These are phyloP conservation scores for Blastocystis sp. DNA, from an alignment of 352 stramenopile species.

Conservation along the genomic window DNA sequence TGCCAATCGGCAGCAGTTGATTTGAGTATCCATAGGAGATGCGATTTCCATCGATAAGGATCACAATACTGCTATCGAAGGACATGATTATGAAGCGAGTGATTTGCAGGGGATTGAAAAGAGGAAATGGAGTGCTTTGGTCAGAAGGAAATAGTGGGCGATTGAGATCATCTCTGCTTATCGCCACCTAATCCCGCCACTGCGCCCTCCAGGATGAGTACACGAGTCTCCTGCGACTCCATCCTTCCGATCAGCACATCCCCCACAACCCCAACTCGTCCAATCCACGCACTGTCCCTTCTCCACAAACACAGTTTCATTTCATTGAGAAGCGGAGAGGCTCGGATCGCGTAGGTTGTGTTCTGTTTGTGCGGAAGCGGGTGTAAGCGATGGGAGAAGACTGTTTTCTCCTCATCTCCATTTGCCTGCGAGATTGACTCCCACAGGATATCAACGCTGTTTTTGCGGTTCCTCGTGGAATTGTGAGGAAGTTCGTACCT, in stretches of 20 bases:
- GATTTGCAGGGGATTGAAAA: too few species aligned
- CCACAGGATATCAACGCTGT: conserved; percentile 70
- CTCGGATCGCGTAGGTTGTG: neutral
- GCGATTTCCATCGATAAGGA: neutral
- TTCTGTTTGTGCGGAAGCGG: neutral
- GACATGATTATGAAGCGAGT: conserved; percentile 8
- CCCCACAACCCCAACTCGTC: neutral
- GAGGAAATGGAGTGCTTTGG: too few species aligned
- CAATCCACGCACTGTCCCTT: neutral
- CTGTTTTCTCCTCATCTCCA: conserved; percentile 43
- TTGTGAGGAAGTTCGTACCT: conserved; percentile 72
- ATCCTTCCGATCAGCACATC: neutral
- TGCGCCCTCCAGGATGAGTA: too few species aligned
- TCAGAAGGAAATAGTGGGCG: too few species aligned
- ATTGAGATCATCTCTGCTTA: too few species aligned
- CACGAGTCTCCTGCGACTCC: too few species aligned
- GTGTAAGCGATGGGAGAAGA: conserved; percentile 48
- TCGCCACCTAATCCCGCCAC: too few species aligned
- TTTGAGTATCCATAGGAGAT: conserved; percentile 13
- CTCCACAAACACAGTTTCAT: neutral
- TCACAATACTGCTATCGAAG: conserved; percentile 17
- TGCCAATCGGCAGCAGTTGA: neutral
- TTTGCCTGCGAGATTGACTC: conserved; percentile 41
- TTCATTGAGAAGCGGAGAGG: neutral
- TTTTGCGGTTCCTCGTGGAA: conserved; percentile 53